Base-by-base conservation (phyloP, 768 basidiomycete species). In the Dentipellis fragilis region DNA sequence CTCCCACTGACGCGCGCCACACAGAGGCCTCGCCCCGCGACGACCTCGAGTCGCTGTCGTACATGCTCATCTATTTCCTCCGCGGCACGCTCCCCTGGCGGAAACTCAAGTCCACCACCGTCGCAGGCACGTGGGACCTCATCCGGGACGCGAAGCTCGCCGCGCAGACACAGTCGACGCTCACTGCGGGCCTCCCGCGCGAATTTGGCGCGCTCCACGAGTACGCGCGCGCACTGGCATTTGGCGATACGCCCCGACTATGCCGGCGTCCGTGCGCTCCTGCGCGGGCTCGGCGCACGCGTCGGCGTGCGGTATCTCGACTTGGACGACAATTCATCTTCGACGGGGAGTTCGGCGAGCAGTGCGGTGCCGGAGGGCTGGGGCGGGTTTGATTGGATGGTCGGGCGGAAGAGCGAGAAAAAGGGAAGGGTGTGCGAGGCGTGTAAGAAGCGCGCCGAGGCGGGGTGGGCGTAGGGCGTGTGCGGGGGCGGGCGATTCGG, bases 191-290 rank as follows among this genome's bases (percentile, higher is more conserved):
- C 4, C 80, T 92, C 54, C 89, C 88, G 12, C 76, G 82, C 49
- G 89, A 93, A 69, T 89, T 92, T 57, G 86, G 85, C 59, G 80
- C 89, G 54, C 77, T 92, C 62, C 87, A 85, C 68, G 69, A 69
- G 47, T 93, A 93, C 70, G 83, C 86, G 19, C 80, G 91, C 47
- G 83, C 82, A 1, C 80, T 94, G 37, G 85, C 85, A 59, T 93
- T 93, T 62, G 89, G 89, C 64, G 91, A 93, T 72, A 75, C 89
- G 40, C 92, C n/a, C 91, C 10, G 92, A 94, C 69, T 94, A 93
- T 63, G 85, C 83, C 46, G 90, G 90, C 23, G 73, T 93, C 21
- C 77, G 90, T 45, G 79, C 78, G 47, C 77, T 91, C 47, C 89
- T 93, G 68, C 75, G 78, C 14, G 79, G 76, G 7, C 65, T 71